Base-by-base conservation (phyloP, 805 yeast genomes). In the Starmerella powellii region DNA sequence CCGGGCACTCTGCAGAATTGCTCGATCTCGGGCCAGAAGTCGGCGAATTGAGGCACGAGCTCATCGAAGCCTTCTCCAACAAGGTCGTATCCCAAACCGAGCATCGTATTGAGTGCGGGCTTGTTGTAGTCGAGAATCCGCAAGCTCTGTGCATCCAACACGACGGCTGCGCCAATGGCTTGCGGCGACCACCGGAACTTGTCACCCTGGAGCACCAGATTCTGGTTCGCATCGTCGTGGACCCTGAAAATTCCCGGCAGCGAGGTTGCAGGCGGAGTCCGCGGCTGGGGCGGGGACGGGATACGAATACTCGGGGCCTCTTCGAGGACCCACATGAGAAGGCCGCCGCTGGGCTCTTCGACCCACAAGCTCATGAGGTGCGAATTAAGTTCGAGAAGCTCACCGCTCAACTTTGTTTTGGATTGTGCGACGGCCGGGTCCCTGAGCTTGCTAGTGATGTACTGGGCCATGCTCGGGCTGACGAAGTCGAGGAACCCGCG, bases 311-410 rank as follows among this genome's bases (percentile, higher is more conserved):
- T 23, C 11, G 45, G 45, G 13, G 86, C 84, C 56, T 84, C 91
- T 55, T 86, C 94, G 56, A 87, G 78, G 65, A 84, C 84, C 64
- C 91, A 78, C 38, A 85, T 79, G 40, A 86, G 70, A 42, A 82
- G 61, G 34, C 36, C 50, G 5, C 33, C 6, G 13, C 19, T 73
- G 3, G 78, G 78, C 50, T 78, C 76, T 54, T 86, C 86, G 0
- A 91, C 94, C 95, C 95, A 88, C 42, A 87, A 61, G 0, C 94
- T 81, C 10, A 94, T 86, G 81, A 94, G 78, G 23, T 71, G 71
- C 37, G 70, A 71, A 15, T 81, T 80, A 5, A 47, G 17, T 17
- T 43, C 51, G 2, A 41, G 31, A 5, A 48, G 31, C 21, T 41
- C 38, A 2, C 52, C 52, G 24, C 45, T 19, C 2, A 47, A 33